Evolutionary conservation across 169 alveolate species (phyloP).

Genomic region (Plasmodium inui): DNA sequence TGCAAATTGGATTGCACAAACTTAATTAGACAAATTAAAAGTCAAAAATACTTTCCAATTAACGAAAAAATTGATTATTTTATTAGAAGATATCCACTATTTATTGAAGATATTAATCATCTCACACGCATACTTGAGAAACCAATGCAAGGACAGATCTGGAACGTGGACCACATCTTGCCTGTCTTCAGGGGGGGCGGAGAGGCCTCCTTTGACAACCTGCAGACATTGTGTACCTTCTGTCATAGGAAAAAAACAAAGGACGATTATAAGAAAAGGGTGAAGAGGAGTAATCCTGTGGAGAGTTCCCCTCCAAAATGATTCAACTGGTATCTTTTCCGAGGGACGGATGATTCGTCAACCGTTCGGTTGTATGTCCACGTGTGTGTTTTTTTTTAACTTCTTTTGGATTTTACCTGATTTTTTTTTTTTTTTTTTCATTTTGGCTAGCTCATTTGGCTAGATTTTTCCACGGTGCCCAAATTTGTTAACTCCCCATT

Average conservation of each 20-base stretch:
- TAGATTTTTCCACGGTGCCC: no score
- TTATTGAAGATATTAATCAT: slow-evolving; percentile 48
- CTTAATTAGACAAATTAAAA: slow-evolving; percentile 47
- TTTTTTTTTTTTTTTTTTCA: background rate
- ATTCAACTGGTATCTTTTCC: background rate
- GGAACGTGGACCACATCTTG: slow-evolving; percentile 55
- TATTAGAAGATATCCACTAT: slow-evolving; percentile 41
- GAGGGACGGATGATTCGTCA: background rate
- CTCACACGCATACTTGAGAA: slow-evolving; percentile 32
- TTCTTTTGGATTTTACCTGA: background rate
- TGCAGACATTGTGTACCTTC: slow-evolving; percentile 61
- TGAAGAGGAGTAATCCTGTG: background rate
- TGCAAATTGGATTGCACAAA: slow-evolving; percentile 39
- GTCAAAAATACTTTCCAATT: slow-evolving; percentile 23
- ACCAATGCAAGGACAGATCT: slow-evolving; percentile 29
- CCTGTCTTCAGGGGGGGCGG: slow-evolving; percentile 67
- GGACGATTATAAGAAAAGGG: slow-evolving; percentile 16
- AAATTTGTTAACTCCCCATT: no score
- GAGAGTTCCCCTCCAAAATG: background rate
- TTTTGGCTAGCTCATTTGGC: no score
- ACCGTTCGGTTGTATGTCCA: background rate
- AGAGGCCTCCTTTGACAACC: slow-evolving; percentile 51
- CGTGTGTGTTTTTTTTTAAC: background rate
- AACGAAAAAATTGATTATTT: slow-evolving; percentile 51
- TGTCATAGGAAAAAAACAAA: slow-evolving; percentile 68